Percentiles rank a stretch among this genome's conserved stretches.
Evolutionary conservation across 2,329 filamentous ascomycete species (phyloP).

Genomic region (Fusarium avenaceum): DNA sequence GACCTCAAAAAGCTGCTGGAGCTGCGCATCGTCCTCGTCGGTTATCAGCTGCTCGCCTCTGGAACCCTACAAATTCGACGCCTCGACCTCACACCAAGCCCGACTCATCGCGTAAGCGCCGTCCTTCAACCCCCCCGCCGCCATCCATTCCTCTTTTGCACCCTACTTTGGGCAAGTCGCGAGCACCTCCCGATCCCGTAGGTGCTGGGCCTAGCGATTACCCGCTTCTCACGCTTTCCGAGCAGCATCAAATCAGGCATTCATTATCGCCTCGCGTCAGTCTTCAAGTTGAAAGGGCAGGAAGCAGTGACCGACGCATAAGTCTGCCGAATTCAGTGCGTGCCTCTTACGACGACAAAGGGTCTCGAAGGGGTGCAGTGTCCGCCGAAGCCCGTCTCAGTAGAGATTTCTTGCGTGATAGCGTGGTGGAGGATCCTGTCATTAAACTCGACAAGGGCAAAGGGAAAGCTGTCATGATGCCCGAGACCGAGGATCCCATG

Average conservation of each 20-base stretch:
- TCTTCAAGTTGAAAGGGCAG: slow-evolving; percentile 63
- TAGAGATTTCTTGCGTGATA: slow-evolving; percentile 30
- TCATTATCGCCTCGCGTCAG: slow-evolving; percentile 61
- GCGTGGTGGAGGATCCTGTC: slow-evolving; percentile 28
- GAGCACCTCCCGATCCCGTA: slow-evolving; percentile 54
- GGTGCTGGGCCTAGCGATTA: slow-evolving; percentile 61
- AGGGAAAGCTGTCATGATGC: slow-evolving; percentile 62
- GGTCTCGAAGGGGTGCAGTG: slow-evolving; percentile 52
- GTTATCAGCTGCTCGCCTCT: slow-evolving; percentile 65
- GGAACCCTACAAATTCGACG: slow-evolving; percentile 73
- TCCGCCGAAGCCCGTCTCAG: slow-evolving; percentile 37
- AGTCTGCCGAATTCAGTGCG: slow-evolving; percentile 68
- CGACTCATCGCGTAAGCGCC: slow-evolving; percentile 55
- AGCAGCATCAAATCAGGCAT: slow-evolving; percentile 63
- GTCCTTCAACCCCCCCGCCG: slow-evolving; percentile 67
- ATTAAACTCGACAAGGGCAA: slow-evolving; percentile 65
- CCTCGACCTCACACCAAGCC: slow-evolving; percentile 57
- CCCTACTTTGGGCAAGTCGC: slow-evolving; percentile 56
- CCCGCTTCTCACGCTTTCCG: slow-evolving; percentile 65
- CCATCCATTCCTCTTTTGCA: slow-evolving; percentile 65
- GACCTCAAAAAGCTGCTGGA: slow-evolving; percentile 54
- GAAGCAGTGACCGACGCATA: slow-evolving; percentile 62
- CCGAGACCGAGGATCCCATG: slow-evolving; percentile 53
- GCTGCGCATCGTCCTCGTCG: slow-evolving; percentile 54
- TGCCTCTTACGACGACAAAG: slow-evolving; percentile 67